These are phyloP conservation scores for Acanthamoeba polyphaga DNA, from an alignment of 208 protist genomes.

Conservation along the genomic window DNA sequence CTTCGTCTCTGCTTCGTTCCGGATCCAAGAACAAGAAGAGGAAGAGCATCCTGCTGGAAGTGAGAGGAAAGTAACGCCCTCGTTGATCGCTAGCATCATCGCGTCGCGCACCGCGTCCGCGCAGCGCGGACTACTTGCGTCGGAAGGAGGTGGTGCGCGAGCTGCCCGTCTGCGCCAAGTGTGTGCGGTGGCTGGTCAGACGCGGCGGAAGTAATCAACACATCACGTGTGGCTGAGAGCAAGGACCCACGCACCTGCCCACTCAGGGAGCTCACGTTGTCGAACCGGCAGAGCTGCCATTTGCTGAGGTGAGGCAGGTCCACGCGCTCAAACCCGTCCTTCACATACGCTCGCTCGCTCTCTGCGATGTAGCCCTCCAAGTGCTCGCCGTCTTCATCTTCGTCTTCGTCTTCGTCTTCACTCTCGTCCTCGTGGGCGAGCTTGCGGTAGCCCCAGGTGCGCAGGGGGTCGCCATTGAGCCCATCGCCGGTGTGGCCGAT, in stretches of 20 bases:
- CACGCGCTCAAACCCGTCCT: neutral
- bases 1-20: too few relatives aligned
- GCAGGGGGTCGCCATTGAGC: neutral
- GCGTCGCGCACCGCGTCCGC: too few relatives aligned
- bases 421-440: neutral
- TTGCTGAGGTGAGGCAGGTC: constrained; percentile 21
- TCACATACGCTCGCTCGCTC: neutral
- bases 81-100: too few relatives aligned
- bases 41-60: too few relatives aligned
- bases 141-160: constrained; percentile 39
- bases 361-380: constrained; percentile 14
- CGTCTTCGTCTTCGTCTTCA: neutral
- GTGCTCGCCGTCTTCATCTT: neutral
- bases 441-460: constrained; percentile 35
- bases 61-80: too few relatives aligned
- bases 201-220: neutral
- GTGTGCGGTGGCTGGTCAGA: neutral
- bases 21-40: too few relatives aligned
- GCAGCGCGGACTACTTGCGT: neutral
- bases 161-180: neutral
- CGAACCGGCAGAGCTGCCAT: constrained; percentile 44
- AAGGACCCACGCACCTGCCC: neutral
- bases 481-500: constrained; percentile 13
- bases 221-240: neutral
- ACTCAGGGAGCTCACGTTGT: neutral